These are phyloP conservation scores for Aureobasidium sp. DNA, from an alignment of 2,329 filamentous ascomycete species.

Conservation along the genomic window DNA sequence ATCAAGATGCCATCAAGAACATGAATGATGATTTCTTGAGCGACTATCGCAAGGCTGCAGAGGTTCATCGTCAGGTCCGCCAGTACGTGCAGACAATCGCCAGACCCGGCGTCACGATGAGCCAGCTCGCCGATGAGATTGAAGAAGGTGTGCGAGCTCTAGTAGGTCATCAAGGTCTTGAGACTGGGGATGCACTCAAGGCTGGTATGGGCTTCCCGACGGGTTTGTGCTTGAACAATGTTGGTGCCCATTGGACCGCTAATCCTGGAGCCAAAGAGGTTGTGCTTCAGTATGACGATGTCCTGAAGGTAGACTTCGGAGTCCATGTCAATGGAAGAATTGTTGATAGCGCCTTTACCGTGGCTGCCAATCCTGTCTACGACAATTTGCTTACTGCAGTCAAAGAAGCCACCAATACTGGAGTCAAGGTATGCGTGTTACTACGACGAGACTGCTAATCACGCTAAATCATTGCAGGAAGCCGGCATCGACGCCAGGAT, in stretches of 20 bases:
- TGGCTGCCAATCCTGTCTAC: conserved; percentile 61
- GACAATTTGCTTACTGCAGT: conserved; percentile 61
- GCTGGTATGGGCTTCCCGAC: conserved; percentile 84
- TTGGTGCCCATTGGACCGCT: conserved; percentile 79
- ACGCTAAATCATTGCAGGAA: conserved; percentile 43
- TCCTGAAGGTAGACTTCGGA: conserved; percentile 68
- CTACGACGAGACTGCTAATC: background rate
- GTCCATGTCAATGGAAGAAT: conserved; percentile 65
- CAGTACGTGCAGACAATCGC: conserved; percentile 75
- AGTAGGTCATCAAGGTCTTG: conserved; percentile 67
- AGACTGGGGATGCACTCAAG: conserved; percentile 69
- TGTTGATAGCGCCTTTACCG: conserved; percentile 64
- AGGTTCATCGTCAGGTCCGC: conserved; percentile 81
- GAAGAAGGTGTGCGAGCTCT: conserved; percentile 73
- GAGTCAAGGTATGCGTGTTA: conserved; percentile 51
- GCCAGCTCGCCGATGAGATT: conserved; percentile 79
- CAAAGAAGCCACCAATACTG: conserved; percentile 38
- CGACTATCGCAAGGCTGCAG: conserved; percentile 78
- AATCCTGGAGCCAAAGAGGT: conserved; percentile 79
- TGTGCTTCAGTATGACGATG: conserved; percentile 57
- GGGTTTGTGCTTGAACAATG: conserved; percentile 76
- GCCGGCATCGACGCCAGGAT: conserved; percentile 89
- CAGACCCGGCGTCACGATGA: conserved; percentile 72
- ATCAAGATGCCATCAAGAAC: conserved; percentile 51
- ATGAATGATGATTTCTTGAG: conserved; percentile 71